Conservation (phyloP, 2,329 filamentous ascomycete genomes). For the Clarireedia monteithiana region DNA sequence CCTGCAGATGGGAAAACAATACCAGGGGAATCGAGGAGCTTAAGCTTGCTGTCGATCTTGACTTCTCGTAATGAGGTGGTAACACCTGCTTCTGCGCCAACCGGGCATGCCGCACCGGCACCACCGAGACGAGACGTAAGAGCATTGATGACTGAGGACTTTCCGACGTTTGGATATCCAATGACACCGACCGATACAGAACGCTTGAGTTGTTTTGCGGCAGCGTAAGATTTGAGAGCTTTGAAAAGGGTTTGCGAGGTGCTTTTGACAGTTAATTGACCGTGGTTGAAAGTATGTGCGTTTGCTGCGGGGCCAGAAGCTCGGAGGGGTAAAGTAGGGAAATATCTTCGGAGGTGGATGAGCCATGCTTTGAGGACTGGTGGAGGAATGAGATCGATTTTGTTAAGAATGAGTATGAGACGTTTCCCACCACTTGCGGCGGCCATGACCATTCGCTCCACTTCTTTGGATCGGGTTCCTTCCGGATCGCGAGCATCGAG, state of each 20-base stretch:
- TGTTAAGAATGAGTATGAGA: constrained; percentile 87
- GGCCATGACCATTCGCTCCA: constrained; percentile 89
- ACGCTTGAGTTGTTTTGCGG: constrained; percentile 76
- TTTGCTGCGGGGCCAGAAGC: constrained; percentile 77
- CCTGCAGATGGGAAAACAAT: constrained; percentile 80
- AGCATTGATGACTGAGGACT: constrained; percentile 94
- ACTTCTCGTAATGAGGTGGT: constrained; percentile 83
- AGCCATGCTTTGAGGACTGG: constrained; percentile 81
- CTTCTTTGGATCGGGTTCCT: constrained; percentile 81
- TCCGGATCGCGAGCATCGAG: constrained; percentile 88
- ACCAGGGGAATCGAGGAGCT: constrained; percentile 86
- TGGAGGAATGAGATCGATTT: constrained; percentile 84
- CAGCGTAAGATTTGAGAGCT: constrained; percentile 82
- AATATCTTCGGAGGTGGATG: constrained; percentile 73
- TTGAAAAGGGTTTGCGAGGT: constrained; percentile 81
- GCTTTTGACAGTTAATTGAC: constrained; percentile 76
- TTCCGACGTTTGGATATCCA: constrained; percentile 92
- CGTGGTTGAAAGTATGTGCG: constrained; percentile 87
- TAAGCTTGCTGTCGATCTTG: constrained; percentile 92
- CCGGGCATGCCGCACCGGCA: constrained; percentile 68
- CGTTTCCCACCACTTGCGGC: constrained; percentile 76
- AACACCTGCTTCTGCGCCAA: constrained; percentile 85
- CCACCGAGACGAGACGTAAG: constrained; percentile 70
- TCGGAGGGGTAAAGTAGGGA: constrained; percentile 83
- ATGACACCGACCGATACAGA: constrained; percentile 89